Evolutionary conservation across 2,329 filamentous ascomycete genomes (phyloP).

Genomic region (Xylaria sp.): DNA sequence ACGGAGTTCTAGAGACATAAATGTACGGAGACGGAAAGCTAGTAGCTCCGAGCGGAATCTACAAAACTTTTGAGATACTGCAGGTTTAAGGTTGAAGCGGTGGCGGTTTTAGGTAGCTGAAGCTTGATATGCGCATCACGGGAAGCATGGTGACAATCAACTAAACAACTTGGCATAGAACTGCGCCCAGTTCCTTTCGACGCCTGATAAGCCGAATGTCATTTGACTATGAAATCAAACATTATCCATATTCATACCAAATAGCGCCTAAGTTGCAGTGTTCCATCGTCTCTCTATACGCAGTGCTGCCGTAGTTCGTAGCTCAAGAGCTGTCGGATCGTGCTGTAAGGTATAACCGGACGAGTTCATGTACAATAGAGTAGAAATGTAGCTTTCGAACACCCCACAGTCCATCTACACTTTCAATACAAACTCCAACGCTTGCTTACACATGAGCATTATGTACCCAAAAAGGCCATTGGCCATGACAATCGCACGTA

Average conservation of each 20-base stretch:
- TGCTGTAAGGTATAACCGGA: slow-evolving; percentile 2
- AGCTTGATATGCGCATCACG: not conserved
- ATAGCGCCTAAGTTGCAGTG: not conserved
- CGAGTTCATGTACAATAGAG: slow-evolving; percentile 33
- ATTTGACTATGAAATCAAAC: not conserved
- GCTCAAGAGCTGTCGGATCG: slow-evolving; percentile 6
- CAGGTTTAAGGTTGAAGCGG: not conserved
- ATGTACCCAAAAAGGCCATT: slow-evolving; percentile 15
- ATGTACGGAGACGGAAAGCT: too few relatives aligned
- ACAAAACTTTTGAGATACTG: not conserved
- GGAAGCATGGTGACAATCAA: not conserved
- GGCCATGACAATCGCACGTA: slow-evolving; percentile 23
- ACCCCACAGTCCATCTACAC: slow-evolving; percentile 15
- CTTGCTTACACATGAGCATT: slow-evolving; percentile 30
- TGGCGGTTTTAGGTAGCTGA: not conserved
- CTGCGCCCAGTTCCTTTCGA: not conserved
- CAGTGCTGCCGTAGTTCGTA: slow-evolving; percentile 1
- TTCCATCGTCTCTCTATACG: slow-evolving; percentile 12
- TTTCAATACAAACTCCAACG: slow-evolving; percentile 37
- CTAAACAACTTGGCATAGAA: not conserved
- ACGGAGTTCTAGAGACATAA: too few relatives aligned
- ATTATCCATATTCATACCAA: slow-evolving; percentile 6
- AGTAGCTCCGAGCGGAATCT: too few relatives aligned
- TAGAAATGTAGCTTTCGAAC: slow-evolving; percentile 9
- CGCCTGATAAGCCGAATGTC: not conserved